Percentiles rank a stretch among this genome's conserved stretches.
Evolutionary conservation across 2,329 filamentous ascomycete genomes (phyloP).

Genomic region (Nemania sp.): DNA sequence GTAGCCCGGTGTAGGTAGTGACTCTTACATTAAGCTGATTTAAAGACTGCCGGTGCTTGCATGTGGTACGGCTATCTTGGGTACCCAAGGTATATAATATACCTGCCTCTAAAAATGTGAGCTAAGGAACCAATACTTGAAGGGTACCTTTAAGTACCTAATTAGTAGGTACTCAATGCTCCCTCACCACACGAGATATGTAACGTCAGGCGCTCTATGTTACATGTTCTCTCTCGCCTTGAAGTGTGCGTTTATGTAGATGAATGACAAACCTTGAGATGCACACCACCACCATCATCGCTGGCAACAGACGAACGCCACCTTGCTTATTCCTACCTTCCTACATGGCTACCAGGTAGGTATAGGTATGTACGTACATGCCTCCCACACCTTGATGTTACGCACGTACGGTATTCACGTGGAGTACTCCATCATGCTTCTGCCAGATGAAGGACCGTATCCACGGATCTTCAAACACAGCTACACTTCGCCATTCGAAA

Average conservation of each 20-base stretch:
- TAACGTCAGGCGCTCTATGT: not conserved
- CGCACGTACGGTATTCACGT: slow-evolving; percentile 31
- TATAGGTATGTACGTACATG: slow-evolving; percentile 1
- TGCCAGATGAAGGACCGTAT: slow-evolving; percentile 35
- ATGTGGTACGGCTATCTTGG: too few species aligned
- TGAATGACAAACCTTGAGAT: not conserved
- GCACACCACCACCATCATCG: not conserved
- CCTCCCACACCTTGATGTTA: not conserved
- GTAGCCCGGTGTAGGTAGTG: not conserved
- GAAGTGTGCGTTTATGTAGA: not conserved
- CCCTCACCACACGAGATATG: not conserved
- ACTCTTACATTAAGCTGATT: not conserved
- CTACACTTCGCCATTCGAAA: slow-evolving; percentile 9
- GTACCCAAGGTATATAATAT: not conserved
- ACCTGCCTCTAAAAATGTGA: not conserved
- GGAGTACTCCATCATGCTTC: slow-evolving; percentile 21
- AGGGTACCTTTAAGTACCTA: not conserved
- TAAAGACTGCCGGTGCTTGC: too few species aligned
- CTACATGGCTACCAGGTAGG: not conserved
- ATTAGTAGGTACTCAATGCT: not conserved
- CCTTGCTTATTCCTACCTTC: slow-evolving; percentile 22
- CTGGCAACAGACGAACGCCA: not conserved
- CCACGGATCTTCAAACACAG: slow-evolving; percentile 34
- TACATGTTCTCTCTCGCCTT: not conserved
- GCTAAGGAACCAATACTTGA: not conserved